Evolutionary conservation across 2,329 filamentous ascomycete species (phyloP), one percentile per base, ranked within the genome.

Genomic region (Cladophialophora yegresii): DNA sequence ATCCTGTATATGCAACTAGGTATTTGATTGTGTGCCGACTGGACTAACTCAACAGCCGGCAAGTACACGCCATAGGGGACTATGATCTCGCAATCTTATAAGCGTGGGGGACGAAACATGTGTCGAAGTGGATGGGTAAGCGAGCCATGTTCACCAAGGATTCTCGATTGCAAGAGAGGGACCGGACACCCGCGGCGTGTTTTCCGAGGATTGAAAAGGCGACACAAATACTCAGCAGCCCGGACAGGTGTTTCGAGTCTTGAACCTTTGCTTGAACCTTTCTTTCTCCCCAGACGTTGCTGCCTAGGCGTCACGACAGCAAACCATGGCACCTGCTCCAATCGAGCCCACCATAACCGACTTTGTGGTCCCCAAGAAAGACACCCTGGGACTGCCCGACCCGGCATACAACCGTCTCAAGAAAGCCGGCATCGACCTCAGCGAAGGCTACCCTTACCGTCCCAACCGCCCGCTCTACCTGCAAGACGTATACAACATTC

Each of bases 401-500:
- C 70, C 83, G 1, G 78, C 88, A 1, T 80, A 82, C 1, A 77
- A 81, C 55, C 82, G 89, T 3, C 80, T 91, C 0, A 84, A 86
- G 69, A 90, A 89, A 66, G 87, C 87, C 0, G 88, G 86, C 1
- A 83, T 91, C 59, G 87, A 92, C 72, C 79, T 91, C 1, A 88
- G 86, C 0, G 77, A 85, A 0, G 89, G 89, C 0, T 91, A 91
- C 68, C 89, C 89, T 0, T 90, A 91, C 70, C 84, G 88, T 0
- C 88, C 88, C 1, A 83, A 85, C 0, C 82, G 82, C 54, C 89
- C 89, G 0, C 77, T 91, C 0, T 91, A 87, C 69, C 78, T 91
- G 0, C 85, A 92, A 62, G 89, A 91, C 68, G 86, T 88, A 2
- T 85, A 85, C 75, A 84, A 84, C 54, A 88, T 92, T 72, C 79